Evolutionary conservation across 2,329 filamentous ascomycete genomes (phyloP).

Genomic region (Penicillium verrucosum): DNA sequence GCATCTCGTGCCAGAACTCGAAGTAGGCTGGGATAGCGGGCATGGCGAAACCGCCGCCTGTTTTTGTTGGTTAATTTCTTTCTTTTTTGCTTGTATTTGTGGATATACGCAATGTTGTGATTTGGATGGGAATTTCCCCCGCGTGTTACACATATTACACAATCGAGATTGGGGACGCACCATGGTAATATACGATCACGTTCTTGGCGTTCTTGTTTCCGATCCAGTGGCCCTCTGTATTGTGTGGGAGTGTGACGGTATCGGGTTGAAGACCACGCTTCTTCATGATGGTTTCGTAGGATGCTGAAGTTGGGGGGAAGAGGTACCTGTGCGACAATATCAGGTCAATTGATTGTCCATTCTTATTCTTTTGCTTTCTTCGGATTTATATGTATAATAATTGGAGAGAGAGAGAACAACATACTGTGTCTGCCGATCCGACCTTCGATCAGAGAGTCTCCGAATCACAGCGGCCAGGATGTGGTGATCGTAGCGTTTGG

Average conservation of each 20-base stretch:
- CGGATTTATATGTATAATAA: neutral
- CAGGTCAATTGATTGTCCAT: neutral
- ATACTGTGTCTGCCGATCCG: slow-evolving; percentile 34
- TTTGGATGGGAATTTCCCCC: neutral
- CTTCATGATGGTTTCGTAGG: slow-evolving; percentile 28
- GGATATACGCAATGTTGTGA: neutral
- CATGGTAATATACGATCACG: slow-evolving; percentile 39
- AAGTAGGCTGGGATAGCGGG: slow-evolving; percentile 44
- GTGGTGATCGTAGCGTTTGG: slow-evolving; percentile 37
- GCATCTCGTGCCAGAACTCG: slow-evolving; percentile 44
- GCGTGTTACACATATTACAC: neutral
- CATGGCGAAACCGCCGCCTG: slow-evolving; percentile 55
- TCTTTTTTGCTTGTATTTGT: neutral
- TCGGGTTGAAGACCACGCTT: slow-evolving; percentile 27
- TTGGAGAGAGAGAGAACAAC: slow-evolving; percentile 9
- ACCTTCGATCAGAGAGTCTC: slow-evolving; percentile 22
- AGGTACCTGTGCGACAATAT: slow-evolving; percentile 22
- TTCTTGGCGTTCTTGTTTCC: slow-evolving; percentile 40
- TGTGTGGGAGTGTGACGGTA: slow-evolving; percentile 31
- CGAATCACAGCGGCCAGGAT: slow-evolving; percentile 33
- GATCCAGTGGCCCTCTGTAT: slow-evolving; percentile 38
- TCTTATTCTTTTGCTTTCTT: neutral
- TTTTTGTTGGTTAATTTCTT: neutral
- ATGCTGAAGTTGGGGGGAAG: slow-evolving; percentile 22
- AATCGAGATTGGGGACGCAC: slow-evolving; percentile 18